phyloP scores from a whole-genome alignment of 768 basidiomycete genomes.

The Hortiboletus flavorubellus region DNA sequence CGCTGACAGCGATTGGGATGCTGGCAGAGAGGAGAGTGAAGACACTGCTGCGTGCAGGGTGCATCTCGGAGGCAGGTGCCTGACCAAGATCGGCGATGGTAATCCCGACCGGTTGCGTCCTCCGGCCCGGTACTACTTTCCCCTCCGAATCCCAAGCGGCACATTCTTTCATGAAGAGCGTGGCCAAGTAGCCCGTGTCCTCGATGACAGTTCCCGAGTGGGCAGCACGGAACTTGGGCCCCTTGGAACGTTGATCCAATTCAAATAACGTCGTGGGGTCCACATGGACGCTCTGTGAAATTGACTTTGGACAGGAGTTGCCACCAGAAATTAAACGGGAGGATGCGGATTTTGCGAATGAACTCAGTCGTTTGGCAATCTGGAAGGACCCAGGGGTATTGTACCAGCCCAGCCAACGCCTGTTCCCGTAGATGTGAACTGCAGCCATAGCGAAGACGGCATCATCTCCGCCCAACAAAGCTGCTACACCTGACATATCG shows the following conservation, averaged over 20 bases:
- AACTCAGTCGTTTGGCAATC: conserved; percentile 20
- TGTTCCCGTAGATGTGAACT: conserved; percentile 25
- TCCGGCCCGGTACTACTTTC: conserved; percentile 9
- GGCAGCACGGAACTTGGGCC: conserved; percentile 73
- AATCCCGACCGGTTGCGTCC: conserved; percentile 7
- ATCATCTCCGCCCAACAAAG: conserved; percentile 32
- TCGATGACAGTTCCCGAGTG: conserved; percentile 52
- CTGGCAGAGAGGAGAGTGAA: conserved; percentile 10
- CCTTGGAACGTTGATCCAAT: conserved; percentile 10
- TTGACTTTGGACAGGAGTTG: not conserved
- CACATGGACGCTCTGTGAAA: conserved; percentile 11
- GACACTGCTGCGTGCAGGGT: not conserved
- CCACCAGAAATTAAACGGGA: not conserved
- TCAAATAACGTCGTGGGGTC: conserved; percentile 13
- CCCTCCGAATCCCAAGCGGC: conserved; percentile 6
- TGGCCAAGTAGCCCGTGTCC: conserved; percentile 50
- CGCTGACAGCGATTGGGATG: conserved; percentile 22
- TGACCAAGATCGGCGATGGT: conserved; percentile 10
- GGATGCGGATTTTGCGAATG: conserved; percentile 15
- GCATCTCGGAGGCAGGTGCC: conserved; percentile 9
- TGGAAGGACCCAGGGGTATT: conserved; percentile 33
- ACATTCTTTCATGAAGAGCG: conserved; percentile 39
- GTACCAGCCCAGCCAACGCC: conserved; percentile 35
- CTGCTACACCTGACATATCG: conserved; percentile 23
- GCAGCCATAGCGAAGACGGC: conserved; percentile 29